phyloP scores from a whole-genome alignment of 108 stramenopile species.

The Skeletonema grethae region DNA sequence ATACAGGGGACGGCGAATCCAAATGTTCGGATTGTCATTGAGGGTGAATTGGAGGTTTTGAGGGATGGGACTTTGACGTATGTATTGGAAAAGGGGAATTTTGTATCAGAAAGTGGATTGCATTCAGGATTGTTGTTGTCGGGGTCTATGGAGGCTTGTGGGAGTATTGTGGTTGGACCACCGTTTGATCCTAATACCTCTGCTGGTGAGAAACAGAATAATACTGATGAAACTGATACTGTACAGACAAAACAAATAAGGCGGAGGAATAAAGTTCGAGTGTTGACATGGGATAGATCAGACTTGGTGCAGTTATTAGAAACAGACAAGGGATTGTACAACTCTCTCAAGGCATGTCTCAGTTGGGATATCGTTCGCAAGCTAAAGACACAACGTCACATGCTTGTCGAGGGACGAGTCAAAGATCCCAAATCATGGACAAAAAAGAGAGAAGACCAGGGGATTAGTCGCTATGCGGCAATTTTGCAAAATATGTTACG shows the following conservation, averaged over 20 bases:
- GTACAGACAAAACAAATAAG: constrained; percentile 11
- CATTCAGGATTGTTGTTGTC: constrained; percentile 78
- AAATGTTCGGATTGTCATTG: constrained; percentile 68
- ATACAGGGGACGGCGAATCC: constrained; percentile 57
- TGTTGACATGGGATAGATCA: constrained; percentile 69
- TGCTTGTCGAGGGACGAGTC: constrained; percentile 56
- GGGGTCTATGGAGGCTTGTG: constrained; percentile 70
- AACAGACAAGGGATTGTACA: constrained; percentile 51
- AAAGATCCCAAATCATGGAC: constrained; percentile 74
- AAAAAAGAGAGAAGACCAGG: constrained; percentile 75
- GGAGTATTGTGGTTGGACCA: constrained; percentile 57
- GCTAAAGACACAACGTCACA: constrained; percentile 70
- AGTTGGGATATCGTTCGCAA: constrained; percentile 90
- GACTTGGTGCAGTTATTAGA: constrained; percentile 69
- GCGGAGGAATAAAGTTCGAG: constrained; percentile 27
- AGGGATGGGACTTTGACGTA: constrained; percentile 80
- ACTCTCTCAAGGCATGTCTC: constrained; percentile 68
- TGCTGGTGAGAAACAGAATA: constrained; percentile 7
- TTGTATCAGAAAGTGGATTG: constrained; percentile 77
- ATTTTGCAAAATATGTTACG: constrained; percentile 72
- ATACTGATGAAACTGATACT: not conserved
- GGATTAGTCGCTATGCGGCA: constrained; percentile 65
- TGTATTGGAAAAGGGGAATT: constrained; percentile 74
- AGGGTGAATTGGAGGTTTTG: constrained; percentile 66
- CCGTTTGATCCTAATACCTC: constrained; percentile 6